Conservation (phyloP, 805 yeast species). For the Teunomyces barrocoloradensis region DNA sequence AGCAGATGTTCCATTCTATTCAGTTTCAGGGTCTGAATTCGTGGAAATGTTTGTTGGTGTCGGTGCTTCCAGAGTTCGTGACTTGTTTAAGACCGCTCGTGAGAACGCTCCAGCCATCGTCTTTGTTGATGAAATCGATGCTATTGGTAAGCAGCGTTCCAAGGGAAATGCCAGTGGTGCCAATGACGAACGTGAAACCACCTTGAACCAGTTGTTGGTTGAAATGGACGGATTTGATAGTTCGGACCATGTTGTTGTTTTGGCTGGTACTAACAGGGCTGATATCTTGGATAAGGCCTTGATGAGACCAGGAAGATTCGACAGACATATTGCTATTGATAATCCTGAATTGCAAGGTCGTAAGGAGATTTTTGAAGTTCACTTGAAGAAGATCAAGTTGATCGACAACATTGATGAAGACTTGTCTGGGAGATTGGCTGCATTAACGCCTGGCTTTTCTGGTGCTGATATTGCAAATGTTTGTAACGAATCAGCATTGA, state of each 20-base stretch:
- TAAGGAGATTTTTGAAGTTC: conserved; percentile 87
- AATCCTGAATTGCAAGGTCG: conserved; percentile 95
- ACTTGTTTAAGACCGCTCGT: conserved; percentile 86
- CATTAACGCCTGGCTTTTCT: conserved; percentile 95
- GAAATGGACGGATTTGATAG: conserved; percentile 98
- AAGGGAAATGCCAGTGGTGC: conserved; percentile 76
- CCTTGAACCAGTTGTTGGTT: conserved; percentile 90
- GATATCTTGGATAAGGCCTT: conserved; percentile 92
- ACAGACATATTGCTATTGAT: conserved; percentile 88
- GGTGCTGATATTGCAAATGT: conserved; percentile 99
- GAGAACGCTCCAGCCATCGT: conserved; percentile 92
- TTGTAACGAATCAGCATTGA: conserved; percentile 95
- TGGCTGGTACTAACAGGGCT: conserved; percentile 96
- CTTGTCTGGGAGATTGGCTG: conserved; percentile 85
- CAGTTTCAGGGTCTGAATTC: conserved; percentile 96
- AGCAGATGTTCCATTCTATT: conserved; percentile 94
- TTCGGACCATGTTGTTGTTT: conserved; percentile 89
- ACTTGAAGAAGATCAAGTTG: conserved; percentile 69
- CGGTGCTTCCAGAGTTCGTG: conserved; percentile 98
- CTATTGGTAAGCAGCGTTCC: conserved; percentile 92
- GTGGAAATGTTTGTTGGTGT: conserved; percentile 99
- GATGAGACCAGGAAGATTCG: conserved; percentile 96
- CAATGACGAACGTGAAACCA: conserved; percentile 95
- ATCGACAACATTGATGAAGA: conserved; percentile 41
- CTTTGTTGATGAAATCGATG: conserved; percentile 98